These are phyloP conservation scores for Amaranthus palmeri DNA, from an alignment of 148 eudicot species.

Conservation along the genomic window DNA sequence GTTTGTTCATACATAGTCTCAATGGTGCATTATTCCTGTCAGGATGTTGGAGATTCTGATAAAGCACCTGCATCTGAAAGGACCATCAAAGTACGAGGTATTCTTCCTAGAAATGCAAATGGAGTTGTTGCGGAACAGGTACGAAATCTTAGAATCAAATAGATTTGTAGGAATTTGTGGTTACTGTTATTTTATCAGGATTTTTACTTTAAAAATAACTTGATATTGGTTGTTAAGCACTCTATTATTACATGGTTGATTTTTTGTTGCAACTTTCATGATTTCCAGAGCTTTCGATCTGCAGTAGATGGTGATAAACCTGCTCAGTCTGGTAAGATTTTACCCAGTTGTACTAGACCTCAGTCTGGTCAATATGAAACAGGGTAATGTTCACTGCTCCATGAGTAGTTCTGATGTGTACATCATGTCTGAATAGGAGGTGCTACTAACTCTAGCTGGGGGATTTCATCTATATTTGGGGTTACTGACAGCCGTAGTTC, in stretches of 20 bases:
- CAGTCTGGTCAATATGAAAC: background rate
- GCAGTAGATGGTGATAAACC: constrained; percentile 59
- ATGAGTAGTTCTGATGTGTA: constrained; percentile 15
- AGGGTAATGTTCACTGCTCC: background rate
- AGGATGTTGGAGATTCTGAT: constrained; percentile 71
- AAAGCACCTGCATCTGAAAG: constrained; percentile 74
- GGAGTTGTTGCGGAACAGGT: constrained; percentile 84
- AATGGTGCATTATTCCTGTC: constrained; percentile 14
- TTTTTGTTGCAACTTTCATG: constrained; percentile 17
- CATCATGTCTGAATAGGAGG: constrained; percentile 36
- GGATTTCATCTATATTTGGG: constrained; percentile 81
- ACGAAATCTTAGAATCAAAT: background rate
- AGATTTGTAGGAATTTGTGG: background rate
- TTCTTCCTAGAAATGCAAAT: constrained; percentile 64
- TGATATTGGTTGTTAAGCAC: background rate
- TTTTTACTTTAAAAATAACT: background rate
- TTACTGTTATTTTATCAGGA: background rate
- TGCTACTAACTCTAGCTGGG: constrained; percentile 58
- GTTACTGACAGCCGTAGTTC: constrained; percentile 51
- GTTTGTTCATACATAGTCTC: background rate
- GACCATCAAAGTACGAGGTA: constrained; percentile 62
- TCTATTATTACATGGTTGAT: background rate
- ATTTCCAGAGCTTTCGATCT: constrained; percentile 50
- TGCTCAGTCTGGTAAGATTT: constrained; percentile 57
- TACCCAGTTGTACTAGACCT: constrained; percentile 1